These are phyloP conservation scores for Diaporthe vexans DNA, from an alignment of 2,329 filamentous ascomycete genomes.

Conservation along the genomic window DNA sequence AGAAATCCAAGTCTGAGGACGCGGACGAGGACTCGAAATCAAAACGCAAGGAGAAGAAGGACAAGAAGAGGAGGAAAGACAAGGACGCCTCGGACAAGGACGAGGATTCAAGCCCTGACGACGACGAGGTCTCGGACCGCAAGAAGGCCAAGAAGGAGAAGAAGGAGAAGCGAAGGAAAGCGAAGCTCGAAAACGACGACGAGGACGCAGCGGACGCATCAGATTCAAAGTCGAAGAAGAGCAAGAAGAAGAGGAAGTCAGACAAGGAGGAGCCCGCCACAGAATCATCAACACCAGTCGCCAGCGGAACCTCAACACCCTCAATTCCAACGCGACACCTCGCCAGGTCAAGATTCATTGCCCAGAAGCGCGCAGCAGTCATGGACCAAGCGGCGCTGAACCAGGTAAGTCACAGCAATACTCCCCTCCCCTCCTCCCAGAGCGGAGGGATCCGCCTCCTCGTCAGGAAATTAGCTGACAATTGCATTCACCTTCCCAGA, in stretches of 20 bases:
- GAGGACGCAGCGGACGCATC: conserved; percentile 44
- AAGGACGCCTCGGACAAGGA: conserved; percentile 58
- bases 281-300: conserved; percentile 58
- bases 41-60: conserved; percentile 64
- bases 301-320: conserved; percentile 51
- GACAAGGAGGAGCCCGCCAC: conserved; percentile 53
- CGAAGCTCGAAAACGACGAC: conserved; percentile 52
- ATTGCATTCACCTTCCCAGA: conserved; percentile 56
- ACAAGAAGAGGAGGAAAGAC: conserved; percentile 56
- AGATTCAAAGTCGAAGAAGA: conserved; percentile 43
- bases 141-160: conserved; percentile 48
- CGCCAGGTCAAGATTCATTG: conserved; percentile 85
- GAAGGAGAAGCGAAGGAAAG: conserved; percentile 51
- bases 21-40: conserved; percentile 55
- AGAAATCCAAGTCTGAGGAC: conserved; percentile 64
- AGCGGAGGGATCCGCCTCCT: neutral
- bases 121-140: conserved; percentile 44
- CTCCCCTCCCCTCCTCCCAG: neutral
- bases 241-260: conserved; percentile 44
- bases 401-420: conserved; percentile 74
- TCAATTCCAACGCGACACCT: conserved; percentile 74
- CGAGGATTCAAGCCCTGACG: conserved; percentile 47
- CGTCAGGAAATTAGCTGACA: conserved; percentile 43
- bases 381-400: conserved; percentile 87
- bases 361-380: conserved; percentile 87